A percentile compares a stretch with the other conserved stretches of the same genome.
Conservation (phyloP, 2,329 filamentous ascomycete genomes). For the Neoarthrinium moseri region DNA sequence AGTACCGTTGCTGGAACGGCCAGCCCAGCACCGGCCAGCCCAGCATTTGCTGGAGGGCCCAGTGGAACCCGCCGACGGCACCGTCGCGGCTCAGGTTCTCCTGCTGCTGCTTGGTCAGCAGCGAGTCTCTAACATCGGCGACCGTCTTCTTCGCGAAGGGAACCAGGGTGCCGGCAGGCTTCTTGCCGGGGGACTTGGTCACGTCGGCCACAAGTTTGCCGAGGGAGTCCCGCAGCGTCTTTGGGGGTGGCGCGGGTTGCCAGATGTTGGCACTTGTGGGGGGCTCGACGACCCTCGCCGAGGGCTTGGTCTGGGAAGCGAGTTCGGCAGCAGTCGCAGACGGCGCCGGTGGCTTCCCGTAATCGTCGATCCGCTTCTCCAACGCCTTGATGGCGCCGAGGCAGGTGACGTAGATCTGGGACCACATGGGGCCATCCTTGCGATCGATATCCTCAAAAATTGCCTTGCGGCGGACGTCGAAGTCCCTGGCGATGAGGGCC, state of each 20-base stretch:
- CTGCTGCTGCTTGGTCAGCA: constrained; percentile 54
- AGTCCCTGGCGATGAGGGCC: constrained; percentile 72
- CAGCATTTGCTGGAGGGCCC: constrained; percentile 44
- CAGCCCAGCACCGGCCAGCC: constrained; percentile 56
- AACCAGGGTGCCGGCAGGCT: constrained; percentile 46
- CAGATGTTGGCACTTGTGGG: constrained; percentile 46
- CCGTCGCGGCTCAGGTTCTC: constrained; percentile 50
- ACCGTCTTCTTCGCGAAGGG: constrained; percentile 51
- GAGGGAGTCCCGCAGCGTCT: constrained; percentile 40
- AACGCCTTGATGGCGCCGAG: constrained; percentile 68
- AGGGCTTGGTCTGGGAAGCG: constrained; percentile 20
- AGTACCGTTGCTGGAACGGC: constrained; percentile 70
- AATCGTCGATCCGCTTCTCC: constrained; percentile 63
- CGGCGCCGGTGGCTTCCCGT: constrained; percentile 44
- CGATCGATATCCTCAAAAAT: constrained; percentile 89
- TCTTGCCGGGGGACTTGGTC: constrained; percentile 45
- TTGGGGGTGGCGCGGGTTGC: constrained; percentile 34
- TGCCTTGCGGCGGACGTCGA: constrained; percentile 69
- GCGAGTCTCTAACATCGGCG: constrained; percentile 43
- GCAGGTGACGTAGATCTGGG: constrained; percentile 70
- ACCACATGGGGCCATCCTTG: constrained; percentile 76
- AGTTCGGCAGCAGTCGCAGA: constrained; percentile 25
- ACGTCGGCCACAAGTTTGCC: constrained; percentile 45
- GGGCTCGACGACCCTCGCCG: constrained; percentile 36
- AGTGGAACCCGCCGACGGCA: constrained; percentile 45